Base-by-base conservation (phyloP, 306 rosid species). In the Fagus sylvatica region DNA sequence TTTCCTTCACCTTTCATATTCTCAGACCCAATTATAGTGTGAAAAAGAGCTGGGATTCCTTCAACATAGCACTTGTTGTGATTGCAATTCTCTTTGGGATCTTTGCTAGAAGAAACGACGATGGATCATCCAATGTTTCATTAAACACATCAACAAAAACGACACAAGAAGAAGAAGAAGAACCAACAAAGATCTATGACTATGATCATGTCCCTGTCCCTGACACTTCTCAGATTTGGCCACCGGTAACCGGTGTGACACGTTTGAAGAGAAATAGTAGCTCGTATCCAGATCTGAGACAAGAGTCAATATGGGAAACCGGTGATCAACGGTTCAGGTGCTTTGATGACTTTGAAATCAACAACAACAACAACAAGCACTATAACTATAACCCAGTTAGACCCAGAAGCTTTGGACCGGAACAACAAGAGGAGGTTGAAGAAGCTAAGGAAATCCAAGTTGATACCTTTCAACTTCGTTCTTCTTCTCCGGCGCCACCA, bases 221-320 rank as follows among this genome's bases (percentile, higher is more conserved):
- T 32, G 68, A 78, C 36, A 37, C 77, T 7, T 13, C 82, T 33
- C 61, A 36, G 32, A 74, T 36, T 36, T 39, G 71, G 71, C 75
- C 87, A 42, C 87, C 80, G 81, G 80, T 46, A 0, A 37, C 75
- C 19, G 82, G 62, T 36, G 79, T 15, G 76, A 72, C 34, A 69
- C 78, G 76, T 74, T 53, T 89, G 87, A 80, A 86, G 81, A 88
- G 94, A 83, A 90, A 84, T 36, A 93, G 96, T 40, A 94, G 93
- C 74, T 94, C 97, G 10, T 92, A 94, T 49, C 97, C 97, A 62
- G 98, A 94, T 92, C 95, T 94, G 72, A 79, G 96, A 39, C 91
- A 78, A 41, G 88, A 85, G 12, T 84, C 94, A 16, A 4, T 49
- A n/a, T 80, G 85, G 91, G 89, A 80, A 28, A 81, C 77, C 67